Percentiles rank a stretch among this genome's conserved stretches.
phyloP scores from a whole-genome alignment of 2,329 filamentous ascomycete genomes.

The Alternaria sp. region DNA sequence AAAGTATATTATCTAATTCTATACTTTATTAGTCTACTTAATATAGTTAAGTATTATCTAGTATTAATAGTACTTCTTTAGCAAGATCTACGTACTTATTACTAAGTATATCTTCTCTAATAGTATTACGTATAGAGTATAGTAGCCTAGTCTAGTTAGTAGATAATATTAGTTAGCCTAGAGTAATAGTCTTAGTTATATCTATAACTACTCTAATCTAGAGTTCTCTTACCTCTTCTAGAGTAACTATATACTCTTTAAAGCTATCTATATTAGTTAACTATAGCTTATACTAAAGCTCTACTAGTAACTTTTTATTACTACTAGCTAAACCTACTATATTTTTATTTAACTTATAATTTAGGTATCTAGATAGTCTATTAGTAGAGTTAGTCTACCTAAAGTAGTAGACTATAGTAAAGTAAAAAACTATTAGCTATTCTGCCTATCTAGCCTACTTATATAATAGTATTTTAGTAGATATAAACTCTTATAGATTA shows the following conservation, averaged over 20 bases:
- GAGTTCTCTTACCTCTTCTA: no score
- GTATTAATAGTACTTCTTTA: not conserved
- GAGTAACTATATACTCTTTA: no score
- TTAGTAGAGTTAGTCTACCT: no score
- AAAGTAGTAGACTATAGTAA: no score
- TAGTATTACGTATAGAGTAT: not conserved
- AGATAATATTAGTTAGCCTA: not conserved
- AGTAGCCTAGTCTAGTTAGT: not conserved
- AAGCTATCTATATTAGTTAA: no score
- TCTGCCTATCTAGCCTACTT: not conserved
- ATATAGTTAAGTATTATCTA: not conserved
- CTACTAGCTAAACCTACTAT: not conserved
- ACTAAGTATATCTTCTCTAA: no score
- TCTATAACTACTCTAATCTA: no score
- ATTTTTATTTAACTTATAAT: no score
- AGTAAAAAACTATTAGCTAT: no score
- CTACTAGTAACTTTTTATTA: not conserved
- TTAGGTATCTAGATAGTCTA: no score
- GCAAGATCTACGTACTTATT: not conserved
- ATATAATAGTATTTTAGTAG: not conserved
- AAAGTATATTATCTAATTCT: not conserved
- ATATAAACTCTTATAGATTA: not conserved
- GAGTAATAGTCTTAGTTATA: not conserved
- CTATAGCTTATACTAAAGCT: no score
- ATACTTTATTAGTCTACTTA: not conserved